Percentiles rank a stretch among this genome's conserved stretches.
phyloP scores from a whole-genome alignment of 176 grass and related monocot genomes.

The maize (Zea mays) region DNA sequence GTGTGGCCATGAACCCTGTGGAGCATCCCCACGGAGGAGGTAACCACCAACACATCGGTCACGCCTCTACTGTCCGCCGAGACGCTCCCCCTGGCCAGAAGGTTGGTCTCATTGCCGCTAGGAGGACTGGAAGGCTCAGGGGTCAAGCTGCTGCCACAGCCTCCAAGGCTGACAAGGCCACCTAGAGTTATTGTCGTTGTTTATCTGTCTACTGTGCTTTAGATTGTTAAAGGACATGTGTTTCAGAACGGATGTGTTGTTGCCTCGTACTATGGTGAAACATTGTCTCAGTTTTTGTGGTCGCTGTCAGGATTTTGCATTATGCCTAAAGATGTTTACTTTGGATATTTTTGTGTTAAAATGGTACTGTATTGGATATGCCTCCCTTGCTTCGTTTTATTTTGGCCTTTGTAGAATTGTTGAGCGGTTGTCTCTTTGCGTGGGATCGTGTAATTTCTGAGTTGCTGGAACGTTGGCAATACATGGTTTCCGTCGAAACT shows the following conservation, averaged over 20 bases:
- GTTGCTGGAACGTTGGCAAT: no score
- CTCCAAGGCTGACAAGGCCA: conserved; percentile 77
- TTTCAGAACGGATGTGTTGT: conserved; percentile 25
- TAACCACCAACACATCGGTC: conserved; percentile 98
- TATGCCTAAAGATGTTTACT: conserved; percentile 36
- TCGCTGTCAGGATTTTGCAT: conserved; percentile 9
- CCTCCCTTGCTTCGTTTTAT: no score
- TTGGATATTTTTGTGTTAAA: no score
- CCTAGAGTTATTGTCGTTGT: conserved; percentile 45
- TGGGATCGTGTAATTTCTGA: no score
- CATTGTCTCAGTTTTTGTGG: conserved; percentile 36
- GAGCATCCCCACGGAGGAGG: conserved; percentile 98
- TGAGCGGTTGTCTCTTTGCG: no score
- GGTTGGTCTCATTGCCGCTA: conserved; percentile 87
- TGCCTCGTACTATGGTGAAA: conserved; percentile 22
- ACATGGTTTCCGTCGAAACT: no score
- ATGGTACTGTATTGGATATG: neutral
- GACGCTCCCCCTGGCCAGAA: conserved; percentile 90
- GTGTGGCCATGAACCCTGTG: conserved; percentile 97
- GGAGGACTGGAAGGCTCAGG: conserved; percentile 86
- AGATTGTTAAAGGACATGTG: conserved; percentile 37
- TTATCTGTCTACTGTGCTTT: neutral
- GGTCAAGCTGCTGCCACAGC: conserved; percentile 83
- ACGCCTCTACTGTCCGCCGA: conserved; percentile 81
- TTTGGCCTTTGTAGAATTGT: no score